A percentile compares a stretch with the other conserved stretches of the same genome.
phyloP scores from a whole-genome alignment of 345 rosid genomes.

The Trapa incisa region DNA sequence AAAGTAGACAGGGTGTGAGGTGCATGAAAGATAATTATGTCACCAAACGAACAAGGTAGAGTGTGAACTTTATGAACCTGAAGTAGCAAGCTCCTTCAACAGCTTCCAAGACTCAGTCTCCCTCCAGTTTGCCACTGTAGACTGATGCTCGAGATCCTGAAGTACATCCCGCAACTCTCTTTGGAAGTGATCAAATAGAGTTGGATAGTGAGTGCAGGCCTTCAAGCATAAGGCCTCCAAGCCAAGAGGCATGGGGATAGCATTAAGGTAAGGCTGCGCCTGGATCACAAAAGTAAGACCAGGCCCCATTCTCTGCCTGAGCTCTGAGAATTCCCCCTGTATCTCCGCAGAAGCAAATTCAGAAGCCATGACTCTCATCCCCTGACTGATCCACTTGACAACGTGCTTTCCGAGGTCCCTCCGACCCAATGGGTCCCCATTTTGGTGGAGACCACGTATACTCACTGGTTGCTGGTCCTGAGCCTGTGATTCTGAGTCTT shows the following conservation, averaged over 20 bases:
- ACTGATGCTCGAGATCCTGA: conserved; percentile 43
- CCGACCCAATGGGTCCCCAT: conserved; percentile 77
- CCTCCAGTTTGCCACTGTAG: conserved; percentile 50
- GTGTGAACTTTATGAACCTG: conserved; percentile 33
- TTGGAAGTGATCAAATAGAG: conserved; percentile 88
- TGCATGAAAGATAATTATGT: background rate
- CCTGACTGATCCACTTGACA: conserved; percentile 70
- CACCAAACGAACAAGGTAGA: background rate
- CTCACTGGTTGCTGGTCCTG: conserved; percentile 1
- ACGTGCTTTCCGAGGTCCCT: conserved; percentile 68
- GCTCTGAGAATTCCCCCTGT: conserved; percentile 65
- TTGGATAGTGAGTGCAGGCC: conserved; percentile 80
- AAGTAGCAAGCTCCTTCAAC: conserved; percentile 82
- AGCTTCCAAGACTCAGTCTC: conserved; percentile 71
- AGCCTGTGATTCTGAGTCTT: background rate
- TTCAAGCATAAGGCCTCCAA: conserved; percentile 73
- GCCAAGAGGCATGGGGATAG: conserved; percentile 77
- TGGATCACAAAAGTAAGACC: conserved; percentile 85
- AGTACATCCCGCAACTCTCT: conserved; percentile 76
- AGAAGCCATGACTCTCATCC: conserved; percentile 71
- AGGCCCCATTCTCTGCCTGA: conserved; percentile 62
- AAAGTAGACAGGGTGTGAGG: background rate
- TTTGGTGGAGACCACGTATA: conserved; percentile 29
- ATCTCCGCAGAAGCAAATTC: conserved; percentile 70
- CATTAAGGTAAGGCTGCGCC: conserved; percentile 75